phyloP scores from a whole-genome alignment of 192 early-diverging fungal species.

The Blastocladiella britannica region DNA sequence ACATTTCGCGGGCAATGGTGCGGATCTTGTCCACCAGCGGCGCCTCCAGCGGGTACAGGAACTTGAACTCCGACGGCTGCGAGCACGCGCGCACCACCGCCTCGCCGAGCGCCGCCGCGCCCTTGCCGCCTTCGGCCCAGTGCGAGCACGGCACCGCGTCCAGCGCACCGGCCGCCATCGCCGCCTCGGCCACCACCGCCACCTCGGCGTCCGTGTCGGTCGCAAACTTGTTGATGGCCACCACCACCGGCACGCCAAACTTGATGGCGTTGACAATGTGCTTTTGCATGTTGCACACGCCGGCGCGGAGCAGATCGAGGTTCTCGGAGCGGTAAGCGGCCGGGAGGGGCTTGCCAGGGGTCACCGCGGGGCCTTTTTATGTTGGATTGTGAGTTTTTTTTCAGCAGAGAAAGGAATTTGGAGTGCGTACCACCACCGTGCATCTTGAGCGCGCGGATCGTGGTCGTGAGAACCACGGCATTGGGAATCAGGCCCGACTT shows the following conservation, averaged over 20 bases:
- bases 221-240: constrained; percentile 79
- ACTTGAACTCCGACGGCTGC: constrained; percentile 38
- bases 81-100: constrained; percentile 57
- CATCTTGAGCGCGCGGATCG: constrained; percentile 86
- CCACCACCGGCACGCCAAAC: constrained; percentile 74
- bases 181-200: constrained; percentile 44
- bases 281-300: constrained; percentile 66
- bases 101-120: constrained; percentile 68
- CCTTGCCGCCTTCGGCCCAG: constrained; percentile 83
- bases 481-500: constrained; percentile 67
- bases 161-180: constrained; percentile 63
- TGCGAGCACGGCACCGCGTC: constrained; percentile 76
- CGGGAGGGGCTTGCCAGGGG: constrained; percentile 70
- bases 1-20: constrained; percentile 76
- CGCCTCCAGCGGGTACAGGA: constrained; percentile 63
- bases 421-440: constrained; percentile 93
- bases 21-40: constrained; percentile 82
- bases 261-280: constrained; percentile 80
- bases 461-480: constrained; percentile 81
- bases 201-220: constrained; percentile 75
- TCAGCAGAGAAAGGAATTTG: not conserved
- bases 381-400: no score
- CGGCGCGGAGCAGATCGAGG: constrained; percentile 58
- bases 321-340: constrained; percentile 78
- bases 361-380: constrained; percentile 5